Evolutionary conservation across 306 rosid genomes (phyloP).

Genomic region (Cucurbita argyrosperma): DNA sequence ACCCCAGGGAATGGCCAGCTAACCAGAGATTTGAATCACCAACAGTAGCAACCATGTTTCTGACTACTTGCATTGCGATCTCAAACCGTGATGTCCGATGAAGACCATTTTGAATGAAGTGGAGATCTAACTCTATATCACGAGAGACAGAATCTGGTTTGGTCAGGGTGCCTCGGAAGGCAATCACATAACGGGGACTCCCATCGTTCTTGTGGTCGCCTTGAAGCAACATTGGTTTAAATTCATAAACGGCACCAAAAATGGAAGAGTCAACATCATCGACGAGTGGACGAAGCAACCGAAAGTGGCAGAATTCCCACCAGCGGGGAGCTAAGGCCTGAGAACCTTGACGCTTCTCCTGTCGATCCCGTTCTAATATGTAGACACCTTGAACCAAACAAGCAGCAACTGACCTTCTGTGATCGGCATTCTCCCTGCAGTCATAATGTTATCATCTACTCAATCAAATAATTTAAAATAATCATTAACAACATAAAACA

Average conservation of each 20-base stretch:
- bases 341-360: slow-evolving; percentile 42
- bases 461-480: background rate
- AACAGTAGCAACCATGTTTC: slow-evolving; percentile 48
- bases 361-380: slow-evolving; percentile 63
- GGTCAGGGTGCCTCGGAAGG: slow-evolving; percentile 69
- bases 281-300: slow-evolving; percentile 39
- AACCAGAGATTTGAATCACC: slow-evolving; percentile 73
- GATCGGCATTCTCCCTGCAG: slow-evolving; percentile 50
- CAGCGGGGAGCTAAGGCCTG: slow-evolving; percentile 71
- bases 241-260: slow-evolving; percentile 76
- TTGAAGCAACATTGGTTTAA: slow-evolving; percentile 39
- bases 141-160: slow-evolving; percentile 42
- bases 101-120: slow-evolving; percentile 45
- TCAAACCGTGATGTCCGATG: slow-evolving; percentile 68
- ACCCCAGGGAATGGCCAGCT: slow-evolving; percentile 87
- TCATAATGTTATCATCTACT: background rate
- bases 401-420: slow-evolving; percentile 71
- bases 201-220: slow-evolving; percentile 26
- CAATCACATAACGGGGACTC: slow-evolving; percentile 58
- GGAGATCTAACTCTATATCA: slow-evolving; percentile 57
- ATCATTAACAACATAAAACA: background rate
- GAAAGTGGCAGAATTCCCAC: slow-evolving; percentile 78
- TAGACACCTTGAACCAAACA: slow-evolving; percentile 90
- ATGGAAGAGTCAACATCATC: slow-evolving; percentile 72
- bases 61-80: slow-evolving; percentile 56